Conservation (phyloP, 2,329 filamentous ascomycete genomes). For the Hymenoscyphus fraxineus region DNA sequence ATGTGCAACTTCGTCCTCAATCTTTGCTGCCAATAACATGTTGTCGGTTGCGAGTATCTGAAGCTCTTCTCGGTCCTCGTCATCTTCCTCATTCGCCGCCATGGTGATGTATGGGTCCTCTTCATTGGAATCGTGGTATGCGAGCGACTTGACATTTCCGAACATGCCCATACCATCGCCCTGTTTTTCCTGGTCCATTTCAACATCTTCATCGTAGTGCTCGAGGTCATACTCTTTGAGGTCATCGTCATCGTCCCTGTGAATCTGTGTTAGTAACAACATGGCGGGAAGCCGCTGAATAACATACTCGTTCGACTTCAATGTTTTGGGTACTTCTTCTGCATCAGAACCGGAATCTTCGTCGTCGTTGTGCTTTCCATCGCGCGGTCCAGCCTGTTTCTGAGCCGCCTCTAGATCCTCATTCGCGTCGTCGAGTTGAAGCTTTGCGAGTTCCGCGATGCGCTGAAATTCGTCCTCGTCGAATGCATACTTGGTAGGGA, state of each 20-base stretch:
- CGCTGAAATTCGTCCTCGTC: conserved; percentile 56
- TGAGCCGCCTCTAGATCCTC: conserved; percentile 68
- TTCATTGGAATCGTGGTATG: conserved; percentile 90
- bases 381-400: conserved; percentile 33
- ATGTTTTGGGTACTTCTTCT: conserved; percentile 28
- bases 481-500: conserved; percentile 54
- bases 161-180: conserved; percentile 85
- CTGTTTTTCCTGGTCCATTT: conserved; percentile 56
- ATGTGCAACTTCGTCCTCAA: conserved; percentile 95
- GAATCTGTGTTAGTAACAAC: not conserved
- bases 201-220: conserved; percentile 84
- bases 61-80: conserved; percentile 88
- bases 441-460: conserved; percentile 54
- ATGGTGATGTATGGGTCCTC: conserved; percentile 97
- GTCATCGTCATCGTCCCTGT: conserved; percentile 69
- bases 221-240: conserved; percentile 95
- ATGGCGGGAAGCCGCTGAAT: not conserved
- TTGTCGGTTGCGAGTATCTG: conserved; percentile 93
- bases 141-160: conserved; percentile 87
- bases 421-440: conserved; percentile 81
- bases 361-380: conserved; percentile 36
- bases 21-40: conserved; percentile 83
- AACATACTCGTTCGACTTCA: conserved; percentile 41
- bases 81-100: conserved; percentile 57
- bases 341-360: conserved; percentile 37